Percentiles rank a stretch among this genome's conserved stretches.
Conservation (phyloP, 1,284 basidiomycete species). For the Boletellus sp. region DNA sequence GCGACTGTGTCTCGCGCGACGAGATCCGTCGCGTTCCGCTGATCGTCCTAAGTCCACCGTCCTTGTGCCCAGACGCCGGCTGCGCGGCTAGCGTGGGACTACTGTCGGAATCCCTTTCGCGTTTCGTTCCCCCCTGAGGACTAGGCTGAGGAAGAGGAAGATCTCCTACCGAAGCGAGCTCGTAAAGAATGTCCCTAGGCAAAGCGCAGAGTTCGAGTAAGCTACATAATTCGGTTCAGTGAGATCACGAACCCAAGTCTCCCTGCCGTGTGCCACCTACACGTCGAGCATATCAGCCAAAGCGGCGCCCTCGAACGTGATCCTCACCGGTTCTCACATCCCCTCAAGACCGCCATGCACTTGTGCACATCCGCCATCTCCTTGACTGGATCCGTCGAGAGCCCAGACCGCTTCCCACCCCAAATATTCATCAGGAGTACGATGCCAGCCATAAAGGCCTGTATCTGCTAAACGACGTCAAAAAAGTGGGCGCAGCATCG, state of each 20-base stretch:
- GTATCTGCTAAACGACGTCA: conserved; percentile 18
- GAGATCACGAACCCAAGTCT: conserved; percentile 26
- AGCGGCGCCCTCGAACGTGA: not conserved
- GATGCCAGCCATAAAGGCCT: conserved; percentile 47
- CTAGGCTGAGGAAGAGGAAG: conserved; percentile 56
- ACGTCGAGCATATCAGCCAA: not conserved
- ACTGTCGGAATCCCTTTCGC: conserved; percentile 53
- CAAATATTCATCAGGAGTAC: conserved; percentile 54
- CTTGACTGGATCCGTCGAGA: conserved; percentile 45
- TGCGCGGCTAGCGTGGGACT: conserved; percentile 22
- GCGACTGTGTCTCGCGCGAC: conserved; percentile 16
- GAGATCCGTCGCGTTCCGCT: conserved; percentile 35
- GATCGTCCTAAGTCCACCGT: conserved; percentile 24
- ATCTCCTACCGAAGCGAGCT: conserved; percentile 64
- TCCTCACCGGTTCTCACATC: conserved; percentile 32
- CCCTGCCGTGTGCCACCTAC: conserved; percentile 29
- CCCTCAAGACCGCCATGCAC: conserved; percentile 52
- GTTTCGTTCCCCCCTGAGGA: conserved; percentile 50
- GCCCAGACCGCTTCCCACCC: conserved; percentile 49
- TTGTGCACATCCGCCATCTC: conserved; percentile 62
- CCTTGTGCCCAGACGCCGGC: conserved; percentile 4
- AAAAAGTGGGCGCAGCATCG: no score
- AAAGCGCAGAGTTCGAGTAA: not conserved
- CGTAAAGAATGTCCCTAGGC: conserved; percentile 62
- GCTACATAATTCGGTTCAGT: no score